Percentiles rank a stretch among this genome's conserved stretches.
Conservation (phyloP, 306 rosid species). For the Prosopis cineraria region DNA sequence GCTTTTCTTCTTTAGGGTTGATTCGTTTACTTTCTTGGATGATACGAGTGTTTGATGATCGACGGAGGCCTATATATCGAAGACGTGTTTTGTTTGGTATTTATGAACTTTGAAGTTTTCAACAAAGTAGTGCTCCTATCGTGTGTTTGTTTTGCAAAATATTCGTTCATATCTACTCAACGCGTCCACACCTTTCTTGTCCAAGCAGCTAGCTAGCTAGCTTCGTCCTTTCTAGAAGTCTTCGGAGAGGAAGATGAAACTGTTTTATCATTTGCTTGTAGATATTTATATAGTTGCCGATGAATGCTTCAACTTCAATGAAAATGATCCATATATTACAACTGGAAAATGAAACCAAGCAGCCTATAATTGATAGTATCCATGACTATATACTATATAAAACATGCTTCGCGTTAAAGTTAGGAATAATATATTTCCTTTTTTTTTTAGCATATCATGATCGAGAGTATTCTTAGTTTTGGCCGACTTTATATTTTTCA, state of each 20-base stretch:
- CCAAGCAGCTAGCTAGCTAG: not conserved
- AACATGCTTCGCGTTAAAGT: not conserved
- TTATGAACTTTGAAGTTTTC: slow-evolving; percentile 18
- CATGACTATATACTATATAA: not conserved
- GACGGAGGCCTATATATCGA: not conserved
- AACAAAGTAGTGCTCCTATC: not conserved
- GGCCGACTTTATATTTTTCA: not conserved
- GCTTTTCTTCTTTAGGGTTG: not conserved
- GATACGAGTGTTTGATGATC: not conserved
- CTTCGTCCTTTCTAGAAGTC: not conserved
- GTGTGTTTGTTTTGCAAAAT: not conserved
- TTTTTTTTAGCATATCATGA: not conserved
- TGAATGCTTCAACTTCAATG: not conserved
- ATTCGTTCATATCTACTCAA: not conserved
- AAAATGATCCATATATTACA: not conserved
- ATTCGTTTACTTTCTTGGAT: slow-evolving; percentile 8
- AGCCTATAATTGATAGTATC: not conserved
- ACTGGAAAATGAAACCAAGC: not conserved
- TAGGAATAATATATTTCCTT: not conserved
- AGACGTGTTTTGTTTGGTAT: slow-evolving; percentile 26
- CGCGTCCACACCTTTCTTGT: not conserved
- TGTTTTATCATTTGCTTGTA: not conserved
- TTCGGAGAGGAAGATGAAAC: not conserved
- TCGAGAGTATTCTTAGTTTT: not conserved
- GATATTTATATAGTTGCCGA: not conserved